These are phyloP conservation scores for Claviceps sp. DNA, from an alignment of 2,329 filamentous ascomycete genomes.

Conservation along the genomic window DNA sequence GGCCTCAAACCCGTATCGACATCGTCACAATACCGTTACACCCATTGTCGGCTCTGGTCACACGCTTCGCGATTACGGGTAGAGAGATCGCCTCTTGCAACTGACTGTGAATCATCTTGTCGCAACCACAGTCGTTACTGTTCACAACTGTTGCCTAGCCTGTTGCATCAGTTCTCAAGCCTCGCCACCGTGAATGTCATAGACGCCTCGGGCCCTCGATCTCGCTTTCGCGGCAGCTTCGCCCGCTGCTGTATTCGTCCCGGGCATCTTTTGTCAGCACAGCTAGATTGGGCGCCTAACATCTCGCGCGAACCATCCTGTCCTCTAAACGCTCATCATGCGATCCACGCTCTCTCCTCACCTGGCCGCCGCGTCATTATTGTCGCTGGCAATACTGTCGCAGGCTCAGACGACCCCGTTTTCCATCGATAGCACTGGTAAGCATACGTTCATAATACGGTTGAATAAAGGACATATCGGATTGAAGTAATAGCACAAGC, in stretches of 20 bases:
- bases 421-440: slow-evolving; percentile 6
- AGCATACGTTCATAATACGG: not conserved
- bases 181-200: not conserved
- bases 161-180: not conserved
- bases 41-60: not conserved
- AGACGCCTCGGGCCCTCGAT: not conserved
- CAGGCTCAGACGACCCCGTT: slow-evolving; percentile 7
- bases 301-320: not conserved
- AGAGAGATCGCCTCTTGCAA: not conserved
- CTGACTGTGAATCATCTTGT: not conserved
- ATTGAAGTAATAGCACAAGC: not conserved
- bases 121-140: not conserved
- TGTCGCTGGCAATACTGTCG: slow-evolving; percentile 3
- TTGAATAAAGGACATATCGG: too few species aligned
- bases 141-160: not conserved
- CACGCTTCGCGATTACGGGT: not conserved
- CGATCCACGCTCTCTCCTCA: slow-evolving; percentile 2
- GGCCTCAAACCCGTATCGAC: not conserved
- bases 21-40: too few species aligned
- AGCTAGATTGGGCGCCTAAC: not conserved
- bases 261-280: not conserved
- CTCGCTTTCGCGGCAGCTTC: not conserved
- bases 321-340: slow-evolving; percentile 4
- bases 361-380: slow-evolving; percentile 2
- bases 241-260: not conserved